Evolutionary conservation across 306 rosid genomes (phyloP), one percentile per base, ranked within the genome.

Genomic region (Vicia sativa): DNA sequence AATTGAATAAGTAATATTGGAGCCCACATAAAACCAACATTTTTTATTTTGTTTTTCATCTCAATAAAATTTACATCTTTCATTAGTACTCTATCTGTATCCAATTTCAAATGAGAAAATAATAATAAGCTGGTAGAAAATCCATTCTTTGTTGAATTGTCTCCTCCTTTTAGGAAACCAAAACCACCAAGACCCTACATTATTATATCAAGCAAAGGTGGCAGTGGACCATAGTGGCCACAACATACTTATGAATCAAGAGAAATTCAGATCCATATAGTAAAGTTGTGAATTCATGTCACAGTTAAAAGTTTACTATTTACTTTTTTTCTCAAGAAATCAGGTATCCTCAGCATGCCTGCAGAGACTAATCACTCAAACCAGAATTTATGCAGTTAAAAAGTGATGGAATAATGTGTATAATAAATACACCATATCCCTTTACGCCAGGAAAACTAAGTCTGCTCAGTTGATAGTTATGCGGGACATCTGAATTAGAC

Each of bases 121-220:
- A 49, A 67, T 38, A 29, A 46, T 54, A 19, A 49, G 15, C 43
- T 49, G 75, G 65, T 65, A 28, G 71, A 37, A 77, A 43, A 73
- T 69, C 74, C 39, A 31, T 69, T 56, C 64, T 61, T 61, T 73
- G 42, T 66, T 19, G 60, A 71, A 66, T 71, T 70, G 75, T 55
- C 75, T 38, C 64, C 38, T 44, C 68, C 60, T 50, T 68, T 57
- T 45, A 26, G 65, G 75, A 72, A 72, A 34, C 54, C 54, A 46
- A 46, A 46, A 18, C 23, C 21, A 56, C 28, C 21, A 28, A 56
- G 12, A n/a, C 62, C 80, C 61, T 77, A 67, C 76, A 44, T 45
- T 31, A 45, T 61, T 38, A 62, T 45, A 46, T 46, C 50, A 74
- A 46, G 55, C 48, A 41, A 65, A 61, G 61, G 77, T 69, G 62